Conservation (phyloP, 2,329 filamentous ascomycete genomes). For the Penicillium concentricum region DNA sequence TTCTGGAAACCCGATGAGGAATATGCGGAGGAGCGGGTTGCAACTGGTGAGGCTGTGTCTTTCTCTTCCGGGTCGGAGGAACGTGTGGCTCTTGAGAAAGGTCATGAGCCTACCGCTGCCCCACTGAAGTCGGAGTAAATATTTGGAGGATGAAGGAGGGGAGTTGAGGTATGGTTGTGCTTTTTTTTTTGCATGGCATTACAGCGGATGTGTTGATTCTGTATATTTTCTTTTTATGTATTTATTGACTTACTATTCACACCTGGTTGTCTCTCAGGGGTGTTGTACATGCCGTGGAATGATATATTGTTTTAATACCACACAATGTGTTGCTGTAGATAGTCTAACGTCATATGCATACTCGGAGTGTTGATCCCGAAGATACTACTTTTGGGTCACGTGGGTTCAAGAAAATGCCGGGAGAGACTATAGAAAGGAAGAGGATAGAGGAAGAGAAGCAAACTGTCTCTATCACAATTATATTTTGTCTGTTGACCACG, state of each 20-base stretch:
- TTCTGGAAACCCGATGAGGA: conserved; percentile 60
- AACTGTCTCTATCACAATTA: no score
- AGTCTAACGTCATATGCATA: no score
- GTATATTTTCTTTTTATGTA: not conserved
- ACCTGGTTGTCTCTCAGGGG: not conserved
- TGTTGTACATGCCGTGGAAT: not conserved
- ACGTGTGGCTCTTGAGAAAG: conserved; percentile 17
- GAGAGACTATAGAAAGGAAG: no score
- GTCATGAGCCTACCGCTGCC: not conserved
- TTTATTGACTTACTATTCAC: not conserved
- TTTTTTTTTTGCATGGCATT: conserved; percentile 1
- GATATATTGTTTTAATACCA: not conserved
- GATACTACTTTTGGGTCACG: no score
- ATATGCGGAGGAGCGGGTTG: conserved; percentile 10
- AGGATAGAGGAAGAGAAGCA: no score
- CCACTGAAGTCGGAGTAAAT: not conserved
- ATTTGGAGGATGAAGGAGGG: not conserved
- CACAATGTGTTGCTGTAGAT: not conserved
- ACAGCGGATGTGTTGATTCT: not conserved
- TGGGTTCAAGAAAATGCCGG: no score
- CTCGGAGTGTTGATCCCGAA: no score
- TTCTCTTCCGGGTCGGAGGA: conserved; percentile 17
- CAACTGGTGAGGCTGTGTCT: conserved; percentile 12
- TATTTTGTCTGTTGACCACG: no score
- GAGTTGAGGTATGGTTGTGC: not conserved